Base-by-base conservation (phyloP, 2,329 filamentous ascomycete species). In the Scedosporium aurantiacum region DNA sequence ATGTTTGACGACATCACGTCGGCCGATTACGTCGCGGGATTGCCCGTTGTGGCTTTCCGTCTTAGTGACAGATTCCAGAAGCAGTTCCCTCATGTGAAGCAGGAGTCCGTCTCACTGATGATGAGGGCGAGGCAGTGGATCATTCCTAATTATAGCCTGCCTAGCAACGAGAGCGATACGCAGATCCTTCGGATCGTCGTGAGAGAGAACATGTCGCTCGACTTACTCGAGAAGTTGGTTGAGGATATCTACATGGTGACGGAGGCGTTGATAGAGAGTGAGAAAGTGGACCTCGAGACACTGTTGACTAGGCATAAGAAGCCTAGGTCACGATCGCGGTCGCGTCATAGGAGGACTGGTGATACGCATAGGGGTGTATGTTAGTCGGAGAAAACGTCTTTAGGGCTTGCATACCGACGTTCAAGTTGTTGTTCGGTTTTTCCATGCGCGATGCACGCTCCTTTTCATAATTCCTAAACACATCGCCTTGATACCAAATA, bases 141-240 rank as follows among this genome's bases (percentile, higher is more conserved):
- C 63, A 84, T 89, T 62, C 86, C 85, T 23, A 88, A 88, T 74
- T 89, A 89, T 69, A 80, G 83, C 1, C 75, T 89, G 4, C 86
- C 86, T 7, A 85, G 85, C 0, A 76, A 75, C 52, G 82, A 84
- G 68, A 79, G 85, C 16, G 75, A 80, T 60, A 85, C 75, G 0
- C 85, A 89, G 71, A 89, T 88, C 63, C 71, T 89, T 60, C 76
- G 86, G n/a, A 79, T 88, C 0, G 86, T 88, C 2, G 78, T 89
- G 5, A 78, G 86, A 55, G 85, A 89, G 71, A 83, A 76, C 66
- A 83, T 89, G 82, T 83, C 78, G n/a, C 72, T 87, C n/a, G 85
- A 88, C 68, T 74, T 89, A 57, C 74, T 89, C 27, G 84, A 88
- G 70, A 73, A 82, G 2, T 74, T 89, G 27, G 79, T 89, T 47